These are phyloP conservation scores for Protea cynaroides DNA, from an alignment of 164 flowering plant species.

Conservation along the genomic window DNA sequence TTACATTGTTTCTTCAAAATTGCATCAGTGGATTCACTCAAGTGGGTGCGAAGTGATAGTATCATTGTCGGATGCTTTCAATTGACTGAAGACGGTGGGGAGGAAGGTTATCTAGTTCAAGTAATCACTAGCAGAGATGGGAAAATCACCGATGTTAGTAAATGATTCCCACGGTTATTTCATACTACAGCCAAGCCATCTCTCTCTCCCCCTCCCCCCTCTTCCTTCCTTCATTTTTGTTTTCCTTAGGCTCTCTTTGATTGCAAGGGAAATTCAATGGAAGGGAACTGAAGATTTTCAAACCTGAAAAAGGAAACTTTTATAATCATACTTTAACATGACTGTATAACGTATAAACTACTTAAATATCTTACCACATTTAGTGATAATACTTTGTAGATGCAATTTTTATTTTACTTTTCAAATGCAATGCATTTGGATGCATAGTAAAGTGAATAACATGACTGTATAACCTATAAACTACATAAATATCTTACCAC, in stretches of 20 bases:
- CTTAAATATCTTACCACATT: no score
- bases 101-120: slow-evolving; percentile 69
- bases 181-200: not conserved
- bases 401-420: no score
- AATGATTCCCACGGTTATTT: slow-evolving; percentile 3
- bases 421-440: no score
- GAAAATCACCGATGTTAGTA: slow-evolving; percentile 57
- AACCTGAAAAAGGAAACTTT: no score
- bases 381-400: no score
- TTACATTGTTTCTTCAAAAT: slow-evolving; percentile 1
- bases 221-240: not conserved
- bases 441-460: no score
- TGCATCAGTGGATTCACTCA: slow-evolving; percentile 73
- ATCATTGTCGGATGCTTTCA: slow-evolving; percentile 72
- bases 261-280: not conserved
- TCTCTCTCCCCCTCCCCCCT: not conserved
- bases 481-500: no score
- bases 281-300: no score
- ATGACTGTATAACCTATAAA: no score
- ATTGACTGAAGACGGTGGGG: slow-evolving; percentile 44
- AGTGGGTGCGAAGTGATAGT: slow-evolving; percentile 77
- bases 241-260: not conserved
- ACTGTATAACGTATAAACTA: no score
- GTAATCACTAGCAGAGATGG: slow-evolving; percentile 49
- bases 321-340: no score